These are phyloP conservation scores for Peribolospora baueri DNA, from an alignment of 768 basidiomycete species.

Conservation along the genomic window DNA sequence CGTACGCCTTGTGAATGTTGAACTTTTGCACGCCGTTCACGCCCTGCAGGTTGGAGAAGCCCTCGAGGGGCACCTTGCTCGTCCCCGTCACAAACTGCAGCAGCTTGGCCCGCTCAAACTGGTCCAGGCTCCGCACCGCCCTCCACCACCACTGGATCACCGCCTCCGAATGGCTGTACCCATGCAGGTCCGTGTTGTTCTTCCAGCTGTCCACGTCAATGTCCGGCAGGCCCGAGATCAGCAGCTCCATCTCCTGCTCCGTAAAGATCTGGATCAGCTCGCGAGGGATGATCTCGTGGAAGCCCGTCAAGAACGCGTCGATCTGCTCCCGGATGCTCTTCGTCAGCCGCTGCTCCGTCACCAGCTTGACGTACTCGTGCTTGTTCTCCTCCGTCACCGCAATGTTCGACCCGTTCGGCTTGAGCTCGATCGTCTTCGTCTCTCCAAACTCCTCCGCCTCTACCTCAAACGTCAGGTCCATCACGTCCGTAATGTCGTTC, in stretches of 20 bases:
- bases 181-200: constrained; percentile 71
- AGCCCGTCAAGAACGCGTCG: constrained; percentile 62
- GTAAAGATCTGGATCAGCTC: constrained; percentile 88
- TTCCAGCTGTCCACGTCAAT: constrained; percentile 97
- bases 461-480: constrained; percentile 81
- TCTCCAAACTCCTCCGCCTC: constrained; percentile 96
- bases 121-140: constrained; percentile 85
- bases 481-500: constrained; percentile 50
- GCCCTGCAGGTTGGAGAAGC: constrained; percentile 13
- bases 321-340: constrained; percentile 92
- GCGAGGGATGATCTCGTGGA: constrained; percentile 95
- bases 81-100: constrained; percentile 70
- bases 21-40: constrained; percentile 84
- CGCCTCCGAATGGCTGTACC: constrained; percentile 62
- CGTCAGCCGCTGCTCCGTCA: constrained; percentile 77
- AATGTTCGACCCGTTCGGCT: constrained; percentile 55
- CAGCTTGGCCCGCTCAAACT: constrained; percentile 88
- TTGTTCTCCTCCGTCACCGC: constrained; percentile 92
- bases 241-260: constrained; percentile 74
- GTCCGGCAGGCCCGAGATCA: constrained; percentile 79
- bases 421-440: constrained; percentile 64
- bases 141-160: constrained; percentile 99
- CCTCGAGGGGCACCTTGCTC: constrained; percentile 5
- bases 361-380: constrained; percentile 81
- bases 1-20: constrained; percentile 85